Percentiles rank a stretch among this genome's conserved stretches.
Evolutionary conservation across 1,284 basidiomycete genomes (phyloP).

Genomic region (Leccinum pseudoinsigne): DNA sequence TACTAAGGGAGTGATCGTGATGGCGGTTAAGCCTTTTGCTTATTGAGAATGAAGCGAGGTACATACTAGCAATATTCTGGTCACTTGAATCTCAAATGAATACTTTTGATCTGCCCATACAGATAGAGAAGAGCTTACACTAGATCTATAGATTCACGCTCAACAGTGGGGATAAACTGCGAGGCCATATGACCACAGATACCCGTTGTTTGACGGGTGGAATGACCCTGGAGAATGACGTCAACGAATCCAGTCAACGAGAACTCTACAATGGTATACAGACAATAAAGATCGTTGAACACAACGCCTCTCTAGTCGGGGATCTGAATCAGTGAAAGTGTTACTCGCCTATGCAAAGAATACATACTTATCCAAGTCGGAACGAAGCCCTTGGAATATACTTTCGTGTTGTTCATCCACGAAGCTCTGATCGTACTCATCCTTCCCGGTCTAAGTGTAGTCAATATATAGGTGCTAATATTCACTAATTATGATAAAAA

Average conservation of each 20-base stretch:
- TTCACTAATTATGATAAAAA: conserved; percentile 2
- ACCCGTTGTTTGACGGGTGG: conserved; percentile 64
- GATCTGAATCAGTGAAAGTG: conserved; percentile 2
- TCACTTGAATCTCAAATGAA: conserved; percentile 44
- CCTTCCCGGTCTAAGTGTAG: conserved; percentile 68
- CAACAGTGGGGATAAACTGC: conserved; percentile 94
- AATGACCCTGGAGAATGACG: not conserved
- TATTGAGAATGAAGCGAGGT: not conserved
- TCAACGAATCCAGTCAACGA: not conserved
- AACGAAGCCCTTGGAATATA: conserved; percentile 79
- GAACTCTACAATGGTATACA: not conserved
- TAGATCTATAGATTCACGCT: conserved; percentile 90
- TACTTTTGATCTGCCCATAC: not conserved
- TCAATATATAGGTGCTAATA: not conserved
- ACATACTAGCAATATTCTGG: conserved; percentile 64
- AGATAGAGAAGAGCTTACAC: conserved; percentile 48
- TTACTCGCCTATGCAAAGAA: not conserved
- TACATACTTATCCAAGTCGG: conserved; percentile 73
- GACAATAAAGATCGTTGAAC: not conserved
- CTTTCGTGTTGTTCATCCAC: conserved; percentile 62
- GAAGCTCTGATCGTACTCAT: conserved; percentile 76
- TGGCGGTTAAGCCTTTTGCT: not conserved
- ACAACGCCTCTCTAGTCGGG: not conserved
- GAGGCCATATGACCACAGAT: conserved; percentile 89
- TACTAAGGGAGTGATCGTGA: conserved; percentile 32